Percentiles rank a stretch among this genome's conserved stretches.
Evolutionary conservation across 2,329 filamentous ascomycete species (phyloP).

Genomic region (Hypoxylon sp.): DNA sequence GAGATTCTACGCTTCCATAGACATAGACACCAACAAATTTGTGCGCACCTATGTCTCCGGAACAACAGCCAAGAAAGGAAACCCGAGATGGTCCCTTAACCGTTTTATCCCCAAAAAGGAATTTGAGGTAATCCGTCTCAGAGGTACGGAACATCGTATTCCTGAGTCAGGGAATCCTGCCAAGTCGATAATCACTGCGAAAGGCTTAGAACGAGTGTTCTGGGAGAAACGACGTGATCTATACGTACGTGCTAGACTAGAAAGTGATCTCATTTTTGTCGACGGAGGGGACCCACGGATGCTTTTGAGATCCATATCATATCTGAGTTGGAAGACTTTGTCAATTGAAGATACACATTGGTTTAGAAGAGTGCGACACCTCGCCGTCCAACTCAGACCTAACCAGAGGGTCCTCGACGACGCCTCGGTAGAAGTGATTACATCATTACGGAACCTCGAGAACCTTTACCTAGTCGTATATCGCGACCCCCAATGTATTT

Average conservation of each 20-base stretch:
- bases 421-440: background rate
- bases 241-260: background rate
- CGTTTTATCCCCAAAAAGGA: background rate
- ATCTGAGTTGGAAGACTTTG: background rate
- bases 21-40: slow-evolving; percentile 13
- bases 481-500: slow-evolving; percentile 2
- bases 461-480: slow-evolving; percentile 9
- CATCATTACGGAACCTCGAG: background rate
- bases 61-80: background rate
- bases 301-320: background rate
- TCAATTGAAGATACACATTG: background rate
- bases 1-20: slow-evolving; percentile 8
- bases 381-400: slow-evolving; percentile 5
- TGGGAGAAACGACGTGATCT: background rate
- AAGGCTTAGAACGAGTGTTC: background rate
- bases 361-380: background rate
- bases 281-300: background rate
- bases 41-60: background rate
- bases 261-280: slow-evolving; percentile 1
- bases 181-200: slow-evolving; percentile 5
- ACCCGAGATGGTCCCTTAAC: background rate
- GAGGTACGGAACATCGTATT: background rate
- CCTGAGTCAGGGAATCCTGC: background rate
- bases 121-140: background rate
- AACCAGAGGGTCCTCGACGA: background rate